Conservation (phyloP, 441 rosid species). For the Populus tomentosa region DNA sequence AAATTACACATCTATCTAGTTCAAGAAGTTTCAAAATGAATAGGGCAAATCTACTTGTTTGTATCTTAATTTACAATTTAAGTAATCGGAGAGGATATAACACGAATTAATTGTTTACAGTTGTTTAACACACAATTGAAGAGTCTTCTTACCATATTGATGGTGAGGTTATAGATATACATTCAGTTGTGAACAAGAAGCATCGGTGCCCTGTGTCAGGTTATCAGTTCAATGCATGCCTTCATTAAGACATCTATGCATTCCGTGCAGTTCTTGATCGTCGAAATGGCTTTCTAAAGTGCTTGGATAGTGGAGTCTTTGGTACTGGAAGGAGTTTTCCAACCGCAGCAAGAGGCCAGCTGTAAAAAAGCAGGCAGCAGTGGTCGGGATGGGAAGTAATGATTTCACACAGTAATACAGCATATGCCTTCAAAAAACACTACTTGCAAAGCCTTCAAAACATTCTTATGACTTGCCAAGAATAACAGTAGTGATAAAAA, state of each 20-base stretch:
- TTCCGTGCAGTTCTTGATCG: slow-evolving; percentile 27
- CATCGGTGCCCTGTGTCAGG: neutral
- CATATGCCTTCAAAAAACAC: neutral
- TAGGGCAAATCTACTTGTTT: neutral
- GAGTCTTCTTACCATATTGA: neutral
- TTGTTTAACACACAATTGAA: neutral
- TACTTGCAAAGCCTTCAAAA: neutral
- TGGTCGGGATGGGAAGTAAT: neutral
- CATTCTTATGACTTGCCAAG: neutral
- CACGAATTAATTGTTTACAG: neutral
- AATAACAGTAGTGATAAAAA: neutral
- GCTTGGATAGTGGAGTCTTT: slow-evolving; percentile 53
- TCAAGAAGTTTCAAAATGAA: neutral
- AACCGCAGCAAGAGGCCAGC: slow-evolving; percentile 90
- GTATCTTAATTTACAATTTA: neutral
- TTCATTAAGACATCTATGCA: slow-evolving; percentile 14
- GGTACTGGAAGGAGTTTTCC: slow-evolving; percentile 87
- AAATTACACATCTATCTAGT: neutral
- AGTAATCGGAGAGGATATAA: neutral
- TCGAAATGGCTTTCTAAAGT: slow-evolving; percentile 44
- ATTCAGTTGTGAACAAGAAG: neutral
- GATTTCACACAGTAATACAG: neutral
- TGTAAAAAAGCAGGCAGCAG: slow-evolving; percentile 21
- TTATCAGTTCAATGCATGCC: neutral
- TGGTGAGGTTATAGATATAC: neutral